Evolutionary conservation across 768 basidiomycete genomes (phyloP).

Genomic region (Exsudoporus frostii): DNA sequence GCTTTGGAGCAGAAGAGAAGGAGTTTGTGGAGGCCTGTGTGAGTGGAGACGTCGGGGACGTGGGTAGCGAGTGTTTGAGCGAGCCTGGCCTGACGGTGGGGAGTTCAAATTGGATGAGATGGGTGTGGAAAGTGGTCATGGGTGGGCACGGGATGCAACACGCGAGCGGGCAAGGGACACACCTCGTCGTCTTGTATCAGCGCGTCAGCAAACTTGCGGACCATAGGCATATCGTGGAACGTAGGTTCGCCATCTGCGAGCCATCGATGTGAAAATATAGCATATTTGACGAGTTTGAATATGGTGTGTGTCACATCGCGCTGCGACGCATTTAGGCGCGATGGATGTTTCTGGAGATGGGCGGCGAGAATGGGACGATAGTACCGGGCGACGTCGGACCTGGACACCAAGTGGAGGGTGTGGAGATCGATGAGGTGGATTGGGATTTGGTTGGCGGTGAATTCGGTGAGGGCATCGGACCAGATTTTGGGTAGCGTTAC

Average conservation of each 20-base stretch:
- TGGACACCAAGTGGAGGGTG: conserved; percentile 5
- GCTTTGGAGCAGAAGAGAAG: conserved; percentile 11
- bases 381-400: neutral
- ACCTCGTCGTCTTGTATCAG: conserved; percentile 4
- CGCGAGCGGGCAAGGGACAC: neutral
- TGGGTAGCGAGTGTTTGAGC: neutral
- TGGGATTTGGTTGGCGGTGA: conserved; percentile 11
- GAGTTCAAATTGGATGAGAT: too few species aligned
- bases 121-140: neutral
- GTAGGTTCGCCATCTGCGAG: conserved; percentile 10
- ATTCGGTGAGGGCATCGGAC: conserved; percentile 3
- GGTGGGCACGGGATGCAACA: neutral
- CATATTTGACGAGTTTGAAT: conserved; percentile 8
- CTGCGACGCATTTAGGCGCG: neutral
- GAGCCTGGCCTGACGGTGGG: neutral
- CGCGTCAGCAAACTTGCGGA: neutral
- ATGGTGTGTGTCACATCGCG: neutral
- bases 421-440: conserved; percentile 11
- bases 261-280: conserved; percentile 17
- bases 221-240: conserved; percentile 6
- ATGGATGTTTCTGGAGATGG: conserved; percentile 6
- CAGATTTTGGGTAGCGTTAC: neutral
- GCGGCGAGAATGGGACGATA: conserved; percentile 3
- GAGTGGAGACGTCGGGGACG: neutral
- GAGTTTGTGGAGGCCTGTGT: conserved; percentile 6